These are phyloP conservation scores for Adansonia madagascariensis DNA, from an alignment of 441 rosid species.

Conservation along the genomic window DNA sequence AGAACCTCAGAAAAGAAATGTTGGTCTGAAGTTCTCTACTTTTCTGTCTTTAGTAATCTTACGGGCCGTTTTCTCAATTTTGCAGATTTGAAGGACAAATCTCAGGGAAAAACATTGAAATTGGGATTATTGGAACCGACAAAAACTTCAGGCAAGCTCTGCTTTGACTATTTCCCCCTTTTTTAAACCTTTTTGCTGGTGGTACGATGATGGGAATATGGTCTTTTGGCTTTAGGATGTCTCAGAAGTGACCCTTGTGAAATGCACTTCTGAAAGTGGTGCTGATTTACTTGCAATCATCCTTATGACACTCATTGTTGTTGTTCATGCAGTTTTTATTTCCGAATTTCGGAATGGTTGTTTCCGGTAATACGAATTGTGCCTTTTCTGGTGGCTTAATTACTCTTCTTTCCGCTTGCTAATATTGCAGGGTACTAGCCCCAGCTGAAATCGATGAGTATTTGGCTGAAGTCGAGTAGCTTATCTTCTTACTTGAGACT, in stretches of 20 bases:
- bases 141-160: slow-evolving; percentile 75
- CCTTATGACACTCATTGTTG: background rate
- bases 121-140: slow-evolving; percentile 88
- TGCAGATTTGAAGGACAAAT: slow-evolving; percentile 97
- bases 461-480: slow-evolving; percentile 72
- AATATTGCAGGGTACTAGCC: slow-evolving; percentile 58
- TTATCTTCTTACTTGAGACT: background rate
- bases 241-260: background rate
- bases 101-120: slow-evolving; percentile 93
- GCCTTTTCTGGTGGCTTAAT: background rate
- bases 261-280: background rate
- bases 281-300: background rate
- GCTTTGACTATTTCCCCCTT: background rate
- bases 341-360: background rate
- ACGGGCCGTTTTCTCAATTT: slow-evolving; percentile 9
- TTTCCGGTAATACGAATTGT: background rate
- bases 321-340: background rate
- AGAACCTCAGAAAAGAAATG: background rate
- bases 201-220: background rate
- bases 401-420: background rate
- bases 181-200: background rate
- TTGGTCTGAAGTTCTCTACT: background rate
- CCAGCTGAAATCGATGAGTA: slow-evolving; percentile 73
- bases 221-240: slow-evolving; percentile 6
- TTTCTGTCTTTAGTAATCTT: background rate